Evolutionary conservation across 2,329 filamentous ascomycete genomes (phyloP), one percentile per base, ranked within the genome.

Genomic region (Diplodia scrobiculata): DNA sequence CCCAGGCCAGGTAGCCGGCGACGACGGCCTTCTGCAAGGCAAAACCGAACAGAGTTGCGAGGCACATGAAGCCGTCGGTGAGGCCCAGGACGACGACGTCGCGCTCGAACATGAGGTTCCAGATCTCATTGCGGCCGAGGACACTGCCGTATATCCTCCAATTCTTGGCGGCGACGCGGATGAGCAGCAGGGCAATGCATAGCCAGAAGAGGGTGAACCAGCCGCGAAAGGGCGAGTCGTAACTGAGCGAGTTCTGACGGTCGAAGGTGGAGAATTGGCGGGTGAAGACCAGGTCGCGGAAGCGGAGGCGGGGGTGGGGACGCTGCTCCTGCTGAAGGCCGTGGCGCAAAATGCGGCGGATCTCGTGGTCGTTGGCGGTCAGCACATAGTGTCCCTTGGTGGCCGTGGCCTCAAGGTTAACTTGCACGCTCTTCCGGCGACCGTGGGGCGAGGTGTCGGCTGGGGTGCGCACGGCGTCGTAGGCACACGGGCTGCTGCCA

Each of bases 181-280:
- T 72, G 67, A 92, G 84, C 70, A 89, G 83, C 51, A 92, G 74
- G 6, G 84, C 83, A 68, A 91, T 86, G 9, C 84, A 83, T 54
- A 92, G 83, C 90, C 91, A 93, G 75, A 92, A 92, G 0, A 94
- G 80, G 0, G 88, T 90, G 72, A 91, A 92, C 79, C 93, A 93
- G 34, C 91, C 91, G 73, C 90, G 86, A 71, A 92, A 93, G 0
- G 88, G 87, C 50, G 87, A 91, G 55, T 88, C 86, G 3, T 84
- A 83, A 1, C 86, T 84, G 0, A 79, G 79, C 5, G 84, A 82
- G 72, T 92, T 92, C 69, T 90, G 87, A 11, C 88, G 83, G 75
- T 93, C 90, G 74, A 93, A 92, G 0, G 88, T 84, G 5, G 89
- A 90, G 71, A 91, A 90, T 68, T 89, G 87, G 27, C 85, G 82